Conservation (phyloP, 805 yeast species). For the Scheffersomyces spartinae region DNA sequence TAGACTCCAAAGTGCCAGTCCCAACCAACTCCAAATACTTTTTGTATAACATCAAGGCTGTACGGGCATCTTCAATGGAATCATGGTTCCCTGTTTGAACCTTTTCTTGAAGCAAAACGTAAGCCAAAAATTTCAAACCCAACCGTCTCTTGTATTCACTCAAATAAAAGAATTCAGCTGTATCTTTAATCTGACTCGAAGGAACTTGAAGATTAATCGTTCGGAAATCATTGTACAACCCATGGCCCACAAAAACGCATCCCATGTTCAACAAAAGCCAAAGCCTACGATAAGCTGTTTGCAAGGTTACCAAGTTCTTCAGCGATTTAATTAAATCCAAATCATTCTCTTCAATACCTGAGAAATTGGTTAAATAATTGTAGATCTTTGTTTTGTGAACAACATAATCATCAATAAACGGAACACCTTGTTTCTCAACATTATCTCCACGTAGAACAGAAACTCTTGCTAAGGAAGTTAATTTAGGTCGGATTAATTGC, state of each 20-base stretch:
- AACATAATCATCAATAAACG: conserved; percentile 90
- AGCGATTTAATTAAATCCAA: conserved; percentile 56
- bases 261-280: conserved; percentile 89
- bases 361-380: conserved; percentile 79
- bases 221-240: conserved; percentile 81
- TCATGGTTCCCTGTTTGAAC: conserved; percentile 95
- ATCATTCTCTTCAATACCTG: conserved; percentile 94
- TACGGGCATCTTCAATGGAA: conserved; percentile 89
- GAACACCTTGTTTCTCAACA: conserved; percentile 54
- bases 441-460: conserved; percentile 71
- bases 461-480: conserved; percentile 73
- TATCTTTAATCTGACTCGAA: conserved; percentile 73
- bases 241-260: conserved; percentile 91
- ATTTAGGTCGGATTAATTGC: conserved; percentile 61
- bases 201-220: conserved; percentile 91
- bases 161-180: conserved; percentile 68
- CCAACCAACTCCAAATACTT: conserved; percentile 54
- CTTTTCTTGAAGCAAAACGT: conserved; percentile 56
- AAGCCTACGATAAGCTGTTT: conserved; percentile 74
- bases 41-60: conserved; percentile 71
- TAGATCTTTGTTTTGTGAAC: conserved; percentile 59
- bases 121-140: conserved; percentile 78
- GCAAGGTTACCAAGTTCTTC: conserved; percentile 64
- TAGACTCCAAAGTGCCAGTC: conserved; percentile 43
- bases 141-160: conserved; percentile 66